Conservation (phyloP, 441 rosid species). For the Eruca vesicaria region DNA sequence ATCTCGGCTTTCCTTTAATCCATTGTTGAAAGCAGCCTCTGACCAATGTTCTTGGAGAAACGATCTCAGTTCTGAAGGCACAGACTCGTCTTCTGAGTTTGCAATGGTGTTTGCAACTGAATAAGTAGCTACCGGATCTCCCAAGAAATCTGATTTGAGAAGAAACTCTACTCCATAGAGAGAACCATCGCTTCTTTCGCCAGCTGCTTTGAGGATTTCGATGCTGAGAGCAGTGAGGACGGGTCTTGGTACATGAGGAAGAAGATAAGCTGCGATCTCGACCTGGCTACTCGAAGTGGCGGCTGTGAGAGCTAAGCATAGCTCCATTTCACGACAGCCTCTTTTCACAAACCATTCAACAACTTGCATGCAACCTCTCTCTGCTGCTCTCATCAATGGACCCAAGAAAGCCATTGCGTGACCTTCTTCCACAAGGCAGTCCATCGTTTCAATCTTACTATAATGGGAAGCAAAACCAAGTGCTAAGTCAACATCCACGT, state of each 20-base stretch:
- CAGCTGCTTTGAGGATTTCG: slow-evolving; percentile 89
- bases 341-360: slow-evolving; percentile 89
- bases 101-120: slow-evolving; percentile 85
- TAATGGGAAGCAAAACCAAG: slow-evolving; percentile 89
- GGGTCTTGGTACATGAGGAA: slow-evolving; percentile 80
- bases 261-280: slow-evolving; percentile 73
- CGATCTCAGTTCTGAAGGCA: slow-evolving; percentile 66
- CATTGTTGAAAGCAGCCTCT: slow-evolving; percentile 73
- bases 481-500: slow-evolving; percentile 89
- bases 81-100: slow-evolving; percentile 68
- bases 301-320: slow-evolving; percentile 85
- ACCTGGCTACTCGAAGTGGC: slow-evolving; percentile 91
- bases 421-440: slow-evolving; percentile 94
- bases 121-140: slow-evolving; percentile 79
- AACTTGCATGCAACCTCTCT: slow-evolving; percentile 89
- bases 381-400: slow-evolving; percentile 92
- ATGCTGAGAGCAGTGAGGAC: slow-evolving; percentile 81
- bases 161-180: slow-evolving; percentile 88
- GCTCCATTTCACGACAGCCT: slow-evolving; percentile 84
- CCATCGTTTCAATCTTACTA: slow-evolving; percentile 89
- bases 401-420: slow-evolving; percentile 84
- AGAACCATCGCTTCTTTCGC: slow-evolving; percentile 86
- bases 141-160: slow-evolving; percentile 74
- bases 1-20: slow-evolving; percentile 59
- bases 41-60: slow-evolving; percentile 67